These are phyloP conservation scores for Dendrocalamus sinicus DNA, from an alignment of 176 grass and related monocot species.

Conservation along the genomic window DNA sequence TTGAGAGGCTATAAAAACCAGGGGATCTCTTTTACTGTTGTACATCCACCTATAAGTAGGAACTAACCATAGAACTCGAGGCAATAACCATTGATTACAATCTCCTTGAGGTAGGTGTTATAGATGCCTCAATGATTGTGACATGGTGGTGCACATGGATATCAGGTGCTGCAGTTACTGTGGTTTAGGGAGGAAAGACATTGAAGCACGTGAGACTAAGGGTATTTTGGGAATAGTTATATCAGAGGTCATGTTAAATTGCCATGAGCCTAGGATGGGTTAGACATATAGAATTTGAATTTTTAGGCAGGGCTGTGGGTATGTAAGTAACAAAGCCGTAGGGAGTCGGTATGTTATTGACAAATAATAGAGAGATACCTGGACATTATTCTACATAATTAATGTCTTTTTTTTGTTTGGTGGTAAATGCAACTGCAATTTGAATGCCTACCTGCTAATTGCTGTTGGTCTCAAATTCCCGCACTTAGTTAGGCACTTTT, in stretches of 20 bases:
- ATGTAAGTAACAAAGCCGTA: background rate
- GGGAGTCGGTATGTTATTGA: background rate
- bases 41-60: background rate
- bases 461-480: background rate
- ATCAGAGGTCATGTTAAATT: background rate
- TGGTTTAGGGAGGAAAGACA: background rate
- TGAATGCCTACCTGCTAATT: slow-evolving; percentile 4
- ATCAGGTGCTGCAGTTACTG: background rate
- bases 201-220: background rate
- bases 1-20: background rate
- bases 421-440: background rate
- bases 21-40: background rate
- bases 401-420: background rate
- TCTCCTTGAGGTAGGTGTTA: background rate
- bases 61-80: background rate
- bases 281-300: background rate
- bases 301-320: background rate
- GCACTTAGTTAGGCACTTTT: background rate
- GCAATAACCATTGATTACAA: background rate
- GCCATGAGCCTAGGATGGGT: background rate
- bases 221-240: background rate
- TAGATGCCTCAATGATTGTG: background rate
- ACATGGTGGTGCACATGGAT: background rate
- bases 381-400: slow-evolving; percentile 7
- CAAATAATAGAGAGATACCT: slow-evolving; percentile 1